Percentiles rank a stretch among this genome's conserved stretches.
These are phyloP conservation scores for Pseudogymnoascus sp. DNA, from an alignment of 2,329 filamentous ascomycete genomes.

Conservation along the genomic window DNA sequence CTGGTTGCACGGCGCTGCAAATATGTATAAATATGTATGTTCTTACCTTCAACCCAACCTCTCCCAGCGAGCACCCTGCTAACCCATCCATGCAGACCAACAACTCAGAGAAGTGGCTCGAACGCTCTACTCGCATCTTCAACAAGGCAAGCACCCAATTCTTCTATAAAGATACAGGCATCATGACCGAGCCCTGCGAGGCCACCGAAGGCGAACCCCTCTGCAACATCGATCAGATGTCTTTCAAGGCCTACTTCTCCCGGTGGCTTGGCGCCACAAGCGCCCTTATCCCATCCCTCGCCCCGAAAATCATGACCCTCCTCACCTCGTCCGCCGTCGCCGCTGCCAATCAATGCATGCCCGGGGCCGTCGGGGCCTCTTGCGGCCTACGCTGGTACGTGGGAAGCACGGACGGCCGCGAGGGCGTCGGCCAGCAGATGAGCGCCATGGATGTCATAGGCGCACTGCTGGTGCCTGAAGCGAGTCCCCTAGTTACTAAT, in stretches of 20 bases:
- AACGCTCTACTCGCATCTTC: slow-evolving; percentile 27
- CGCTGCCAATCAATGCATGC: slow-evolving; percentile 45
- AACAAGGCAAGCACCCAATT: slow-evolving; percentile 28
- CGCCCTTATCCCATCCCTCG: slow-evolving; percentile 49
- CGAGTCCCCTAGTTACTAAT: slow-evolving; percentile 35
- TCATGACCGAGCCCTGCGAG: slow-evolving; percentile 56
- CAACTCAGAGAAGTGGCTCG: slow-evolving; percentile 29
- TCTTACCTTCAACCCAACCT: background rate
- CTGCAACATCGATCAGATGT: slow-evolving; percentile 51
- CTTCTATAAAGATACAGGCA: slow-evolving; percentile 26
- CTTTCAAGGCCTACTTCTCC: slow-evolving; percentile 57
- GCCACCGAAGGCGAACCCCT: slow-evolving; percentile 41
- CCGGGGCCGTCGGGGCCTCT: slow-evolving; percentile 35
- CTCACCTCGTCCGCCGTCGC: slow-evolving; percentile 44
- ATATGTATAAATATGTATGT: slow-evolving; percentile 39
- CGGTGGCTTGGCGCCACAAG: slow-evolving; percentile 50
- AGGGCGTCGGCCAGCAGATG: slow-evolving; percentile 48
- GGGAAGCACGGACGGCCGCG: slow-evolving; percentile 33
- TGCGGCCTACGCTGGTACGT: slow-evolving; percentile 39
- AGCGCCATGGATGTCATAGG: slow-evolving; percentile 42
- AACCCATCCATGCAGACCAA: slow-evolving; percentile 33
- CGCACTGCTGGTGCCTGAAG: slow-evolving; percentile 37
- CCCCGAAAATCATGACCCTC: slow-evolving; percentile 41
- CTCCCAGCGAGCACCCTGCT: slow-evolving; percentile 9
- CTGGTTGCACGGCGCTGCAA: slow-evolving; percentile 42